A percentile compares a stretch with the other conserved stretches of the same genome.
Evolutionary conservation across 148 eudicot genomes (phyloP).

Genomic region (Cornus controversa): DNA sequence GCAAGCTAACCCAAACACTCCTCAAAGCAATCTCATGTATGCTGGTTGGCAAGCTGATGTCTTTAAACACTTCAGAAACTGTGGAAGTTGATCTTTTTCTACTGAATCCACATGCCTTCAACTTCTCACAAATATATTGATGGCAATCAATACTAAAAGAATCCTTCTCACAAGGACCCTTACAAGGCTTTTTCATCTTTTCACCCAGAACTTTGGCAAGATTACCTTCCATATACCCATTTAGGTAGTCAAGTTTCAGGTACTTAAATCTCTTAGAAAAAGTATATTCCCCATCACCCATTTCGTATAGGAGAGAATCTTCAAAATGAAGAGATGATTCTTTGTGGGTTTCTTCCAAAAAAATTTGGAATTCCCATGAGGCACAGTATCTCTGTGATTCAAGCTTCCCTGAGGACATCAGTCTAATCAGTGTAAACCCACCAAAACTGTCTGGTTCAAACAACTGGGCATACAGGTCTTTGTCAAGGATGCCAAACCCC

Average conservation of each 20-base stretch:
- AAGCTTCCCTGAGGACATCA: conserved; percentile 76
- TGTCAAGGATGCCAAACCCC: conserved; percentile 68
- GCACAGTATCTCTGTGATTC: conserved; percentile 65
- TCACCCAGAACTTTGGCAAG: conserved; percentile 34
- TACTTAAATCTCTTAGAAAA: conserved; percentile 38
- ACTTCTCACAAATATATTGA: conserved; percentile 42
- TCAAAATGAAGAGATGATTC: conserved; percentile 27
- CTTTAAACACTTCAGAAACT: conserved; percentile 41
- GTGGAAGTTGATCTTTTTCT: conserved; percentile 27
- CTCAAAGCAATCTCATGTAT: conserved; percentile 56
- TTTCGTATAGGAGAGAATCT: conserved; percentile 41
- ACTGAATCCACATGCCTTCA: conserved; percentile 38
- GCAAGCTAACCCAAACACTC: conserved; percentile 49
- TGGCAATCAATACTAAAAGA: conserved; percentile 29
- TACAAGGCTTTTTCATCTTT: conserved; percentile 23
- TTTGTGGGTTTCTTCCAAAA: conserved; percentile 26
- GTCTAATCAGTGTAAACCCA: conserved; percentile 62
- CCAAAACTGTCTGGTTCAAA: conserved; percentile 42
- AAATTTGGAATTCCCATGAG: conserved; percentile 33
- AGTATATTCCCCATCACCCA: conserved; percentile 38
- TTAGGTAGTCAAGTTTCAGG: conserved; percentile 53
- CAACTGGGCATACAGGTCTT: conserved; percentile 38
- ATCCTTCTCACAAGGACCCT: conserved; percentile 12
- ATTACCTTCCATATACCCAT: conserved; percentile 38
- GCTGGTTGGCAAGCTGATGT: conserved; percentile 50